Evolutionary conservation across 2,329 filamentous ascomycete genomes (phyloP).

Genomic region (Xylaria sp.): DNA sequence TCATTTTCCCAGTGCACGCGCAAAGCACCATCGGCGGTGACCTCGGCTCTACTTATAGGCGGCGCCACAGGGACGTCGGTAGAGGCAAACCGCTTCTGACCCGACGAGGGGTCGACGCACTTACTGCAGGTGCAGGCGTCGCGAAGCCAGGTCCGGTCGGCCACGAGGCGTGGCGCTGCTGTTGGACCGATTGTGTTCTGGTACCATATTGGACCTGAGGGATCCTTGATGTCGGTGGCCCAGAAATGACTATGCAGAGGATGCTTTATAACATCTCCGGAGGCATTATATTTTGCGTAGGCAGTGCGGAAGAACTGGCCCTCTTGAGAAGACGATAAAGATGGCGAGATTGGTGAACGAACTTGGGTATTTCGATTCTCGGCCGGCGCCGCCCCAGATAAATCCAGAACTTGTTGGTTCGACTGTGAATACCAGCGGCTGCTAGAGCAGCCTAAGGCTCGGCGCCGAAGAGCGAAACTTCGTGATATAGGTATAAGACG

Average conservation of each 20-base stretch:
- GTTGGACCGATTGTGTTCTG: neutral
- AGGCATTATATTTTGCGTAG: neutral
- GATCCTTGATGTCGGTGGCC: neutral
- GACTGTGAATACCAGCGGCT: conserved; percentile 6
- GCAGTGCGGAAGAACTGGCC: neutral
- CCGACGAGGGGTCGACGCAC: conserved; percentile 68
- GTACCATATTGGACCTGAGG: neutral
- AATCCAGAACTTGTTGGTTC: neutral
- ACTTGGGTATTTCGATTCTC: neutral
- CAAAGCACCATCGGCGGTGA: conserved; percentile 57
- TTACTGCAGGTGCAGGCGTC: conserved; percentile 68
- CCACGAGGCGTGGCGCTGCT: neutral
- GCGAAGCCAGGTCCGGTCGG: conserved; percentile 56
- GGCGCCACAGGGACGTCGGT: conserved; percentile 65
- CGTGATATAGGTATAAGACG: conserved; percentile 2
- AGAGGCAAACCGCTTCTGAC: conserved; percentile 73
- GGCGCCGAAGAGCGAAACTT: neutral
- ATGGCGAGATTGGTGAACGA: neutral
- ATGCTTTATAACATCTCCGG: neutral
- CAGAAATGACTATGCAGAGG: neutral
- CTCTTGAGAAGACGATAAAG: too few species aligned
- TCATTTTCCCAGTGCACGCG: conserved; percentile 69
- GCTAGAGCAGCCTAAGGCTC: neutral
- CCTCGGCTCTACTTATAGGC: conserved; percentile 53
- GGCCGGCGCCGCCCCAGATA: neutral